Evolutionary conservation across 139 green algal species (phyloP).

Genomic region (Axilococcus clingmanii): DNA sequence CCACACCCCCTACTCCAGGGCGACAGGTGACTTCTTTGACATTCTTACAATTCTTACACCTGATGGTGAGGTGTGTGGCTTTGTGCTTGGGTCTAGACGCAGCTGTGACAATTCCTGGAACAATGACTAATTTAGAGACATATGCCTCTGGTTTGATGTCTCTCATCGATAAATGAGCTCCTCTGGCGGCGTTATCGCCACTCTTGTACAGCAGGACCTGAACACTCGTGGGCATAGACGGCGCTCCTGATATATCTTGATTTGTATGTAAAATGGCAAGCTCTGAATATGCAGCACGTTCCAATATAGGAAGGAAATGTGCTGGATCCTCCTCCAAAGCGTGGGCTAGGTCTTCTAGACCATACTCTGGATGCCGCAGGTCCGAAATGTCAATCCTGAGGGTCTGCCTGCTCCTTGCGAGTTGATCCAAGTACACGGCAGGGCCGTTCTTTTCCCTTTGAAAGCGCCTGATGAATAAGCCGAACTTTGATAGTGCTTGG

Average conservation of each 20-base stretch:
- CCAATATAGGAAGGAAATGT: conserved; percentile 28
- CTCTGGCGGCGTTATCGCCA: neutral
- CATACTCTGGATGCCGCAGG: conserved; percentile 24
- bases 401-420: conserved; percentile 10
- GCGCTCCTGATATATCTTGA: conserved; percentile 8
- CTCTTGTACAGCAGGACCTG: conserved; percentile 34
- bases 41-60: conserved; percentile 77
- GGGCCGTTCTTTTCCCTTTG: conserved; percentile 17
- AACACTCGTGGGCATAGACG: conserved; percentile 20
- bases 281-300: conserved; percentile 24
- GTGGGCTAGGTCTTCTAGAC: conserved; percentile 18
- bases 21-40: conserved; percentile 55
- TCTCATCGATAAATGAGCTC: conserved; percentile 18
- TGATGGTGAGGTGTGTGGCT: conserved; percentile 77
- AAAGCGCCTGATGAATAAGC: conserved; percentile 43
- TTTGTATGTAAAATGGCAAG: conserved; percentile 13
- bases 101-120: conserved; percentile 92
- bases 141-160: conserved; percentile 59
- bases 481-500: conserved; percentile 35
- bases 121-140: conserved; percentile 85
- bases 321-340: conserved; percentile 24
- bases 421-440: conserved; percentile 31
- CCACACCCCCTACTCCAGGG: conserved; percentile 71
- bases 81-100: conserved; percentile 87
- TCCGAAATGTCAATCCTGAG: conserved; percentile 27